phyloP scores from a whole-genome alignment of 805 yeast species.

The Yarrowia porcina region DNA sequence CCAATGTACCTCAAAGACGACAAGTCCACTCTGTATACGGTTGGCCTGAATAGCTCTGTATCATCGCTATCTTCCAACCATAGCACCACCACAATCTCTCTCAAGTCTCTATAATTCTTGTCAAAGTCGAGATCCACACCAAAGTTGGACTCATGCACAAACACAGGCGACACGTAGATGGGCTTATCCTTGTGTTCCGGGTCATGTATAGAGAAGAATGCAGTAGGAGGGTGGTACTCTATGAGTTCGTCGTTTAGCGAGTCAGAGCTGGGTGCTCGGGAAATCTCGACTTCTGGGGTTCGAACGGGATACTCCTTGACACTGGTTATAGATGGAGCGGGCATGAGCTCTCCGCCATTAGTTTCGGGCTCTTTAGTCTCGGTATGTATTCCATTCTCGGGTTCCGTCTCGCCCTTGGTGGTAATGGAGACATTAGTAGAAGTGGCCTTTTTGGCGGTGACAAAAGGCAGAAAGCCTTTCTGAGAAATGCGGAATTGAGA shows the following conservation, averaged over 20 bases:
- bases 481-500: slow-evolving; percentile 16
- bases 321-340: neutral
- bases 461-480: slow-evolving; percentile 17
- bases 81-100: neutral
- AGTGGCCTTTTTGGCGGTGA: slow-evolving; percentile 9
- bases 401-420: slow-evolving; percentile 11
- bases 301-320: neutral
- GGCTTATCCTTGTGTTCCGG: neutral
- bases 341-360: neutral
- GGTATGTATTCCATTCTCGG: neutral
- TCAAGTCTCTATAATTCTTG: neutral
- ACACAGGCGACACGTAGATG: slow-evolving; percentile 7
- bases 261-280: neutral
- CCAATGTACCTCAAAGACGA: slow-evolving; percentile 9
- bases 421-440: slow-evolving; percentile 16
- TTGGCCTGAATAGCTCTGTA: neutral
- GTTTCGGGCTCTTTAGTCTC: neutral
- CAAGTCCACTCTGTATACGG: neutral
- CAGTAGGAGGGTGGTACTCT: slow-evolving; percentile 7
- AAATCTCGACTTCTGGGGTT: neutral
- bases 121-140: slow-evolving; percentile 15
- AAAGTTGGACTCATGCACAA: slow-evolving; percentile 11
- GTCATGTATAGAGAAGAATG: slow-evolving; percentile 18
- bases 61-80: slow-evolving; percentile 6
- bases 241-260: neutral